These are phyloP conservation scores for Capniomyces stellatus DNA, from an alignment of 371 early-diverging fungal species.

Conservation along the genomic window DNA sequence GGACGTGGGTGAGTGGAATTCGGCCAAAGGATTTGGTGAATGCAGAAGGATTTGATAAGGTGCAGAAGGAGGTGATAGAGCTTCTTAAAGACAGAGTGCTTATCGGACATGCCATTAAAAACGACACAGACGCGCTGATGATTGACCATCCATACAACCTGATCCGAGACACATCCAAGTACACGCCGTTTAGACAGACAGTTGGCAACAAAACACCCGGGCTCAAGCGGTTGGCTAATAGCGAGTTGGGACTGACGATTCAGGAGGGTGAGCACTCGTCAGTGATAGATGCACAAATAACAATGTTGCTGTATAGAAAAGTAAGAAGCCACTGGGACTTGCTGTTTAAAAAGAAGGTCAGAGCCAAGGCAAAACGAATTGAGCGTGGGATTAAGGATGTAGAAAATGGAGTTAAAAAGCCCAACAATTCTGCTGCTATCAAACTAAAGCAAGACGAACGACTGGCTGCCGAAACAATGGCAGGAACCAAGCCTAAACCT, in stretches of 20 bases:
- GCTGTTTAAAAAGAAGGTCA: conserved; percentile 9
- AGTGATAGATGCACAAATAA: conserved; percentile 76
- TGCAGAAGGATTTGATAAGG: conserved; percentile 49
- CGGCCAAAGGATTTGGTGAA: conserved; percentile 48
- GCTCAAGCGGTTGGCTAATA: conserved; percentile 54
- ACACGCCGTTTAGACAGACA: conserved; percentile 47
- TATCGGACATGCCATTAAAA: conserved; percentile 76
- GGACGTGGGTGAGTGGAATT: conserved; percentile 86
- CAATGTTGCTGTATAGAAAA: conserved; percentile 73
- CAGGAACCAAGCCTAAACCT: no score
- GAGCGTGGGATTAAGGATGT: neutral
- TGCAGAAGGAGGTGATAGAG: conserved; percentile 54
- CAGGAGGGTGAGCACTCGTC: conserved; percentile 81
- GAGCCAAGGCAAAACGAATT: neutral
- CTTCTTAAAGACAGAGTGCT: conserved; percentile 65
- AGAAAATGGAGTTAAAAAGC: no score
- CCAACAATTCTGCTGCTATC: no score
- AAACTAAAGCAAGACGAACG: no score
- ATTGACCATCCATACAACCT: conserved; percentile 57
- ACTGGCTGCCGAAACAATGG: no score
- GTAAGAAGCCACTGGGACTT: conserved; percentile 68
- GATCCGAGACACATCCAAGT: conserved; percentile 71
- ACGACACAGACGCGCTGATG: conserved; percentile 66
- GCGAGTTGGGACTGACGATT: conserved; percentile 53
- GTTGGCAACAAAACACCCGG: conserved; percentile 49